These are phyloP conservation scores for Phlyctochytrium arcticum DNA, from an alignment of 192 early-diverging fungal species.

Conservation along the genomic window DNA sequence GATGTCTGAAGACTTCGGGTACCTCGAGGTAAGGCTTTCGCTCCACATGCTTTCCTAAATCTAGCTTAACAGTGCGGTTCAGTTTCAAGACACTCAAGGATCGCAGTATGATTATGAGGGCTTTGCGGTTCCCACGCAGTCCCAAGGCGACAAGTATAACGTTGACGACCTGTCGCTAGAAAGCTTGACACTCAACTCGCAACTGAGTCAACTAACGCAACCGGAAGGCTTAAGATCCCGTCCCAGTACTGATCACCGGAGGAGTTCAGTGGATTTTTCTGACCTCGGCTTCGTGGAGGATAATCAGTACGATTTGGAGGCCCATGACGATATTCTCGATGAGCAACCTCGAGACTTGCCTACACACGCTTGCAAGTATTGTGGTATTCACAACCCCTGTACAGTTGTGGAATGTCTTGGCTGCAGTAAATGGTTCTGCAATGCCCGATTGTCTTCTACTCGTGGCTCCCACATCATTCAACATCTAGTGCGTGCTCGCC, in stretches of 20 bases:
- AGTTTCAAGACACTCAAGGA: slow-evolving; percentile 52
- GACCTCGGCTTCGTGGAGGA: slow-evolving; percentile 55
- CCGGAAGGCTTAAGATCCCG: neutral
- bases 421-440: slow-evolving; percentile 97
- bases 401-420: slow-evolving; percentile 89
- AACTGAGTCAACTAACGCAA: slow-evolving; percentile 29
- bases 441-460: slow-evolving; percentile 75
- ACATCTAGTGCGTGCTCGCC: slow-evolving; percentile 87
- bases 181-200: slow-evolving; percentile 33
- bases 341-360: slow-evolving; percentile 53
- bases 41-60: neutral
- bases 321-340: slow-evolving; percentile 8
- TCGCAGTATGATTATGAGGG: slow-evolving; percentile 67
- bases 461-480: slow-evolving; percentile 94
- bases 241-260: neutral
- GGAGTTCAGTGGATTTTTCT: slow-evolving; percentile 32
- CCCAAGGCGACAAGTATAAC: slow-evolving; percentile 37
- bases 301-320: slow-evolving; percentile 2
- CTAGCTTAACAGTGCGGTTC: neutral
- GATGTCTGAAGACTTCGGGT: slow-evolving; percentile 17
- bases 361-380: slow-evolving; percentile 86
- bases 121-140: slow-evolving; percentile 46
- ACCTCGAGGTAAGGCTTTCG: slow-evolving; percentile 15
- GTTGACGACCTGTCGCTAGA: slow-evolving; percentile 49
- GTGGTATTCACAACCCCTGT: slow-evolving; percentile 82